phyloP scores from a whole-genome alignment of 2,329 filamentous ascomycete genomes.

The Onygenales sp. region DNA sequence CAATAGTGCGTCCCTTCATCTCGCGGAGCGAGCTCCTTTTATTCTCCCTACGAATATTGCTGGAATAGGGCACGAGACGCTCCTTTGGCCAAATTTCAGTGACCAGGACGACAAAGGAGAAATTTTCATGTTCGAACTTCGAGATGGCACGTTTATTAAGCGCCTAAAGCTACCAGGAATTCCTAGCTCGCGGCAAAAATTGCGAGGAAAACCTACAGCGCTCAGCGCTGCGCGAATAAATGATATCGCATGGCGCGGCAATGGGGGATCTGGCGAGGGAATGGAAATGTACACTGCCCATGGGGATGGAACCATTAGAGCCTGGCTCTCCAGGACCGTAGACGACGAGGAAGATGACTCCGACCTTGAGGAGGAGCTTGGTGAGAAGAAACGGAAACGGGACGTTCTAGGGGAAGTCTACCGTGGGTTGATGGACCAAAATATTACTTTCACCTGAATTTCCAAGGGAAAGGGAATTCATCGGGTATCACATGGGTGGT shows the following conservation, averaged over 20 bases:
- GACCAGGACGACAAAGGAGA: conserved; percentile 55
- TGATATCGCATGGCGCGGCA: conserved; percentile 65
- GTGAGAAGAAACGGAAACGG: conserved; percentile 56
- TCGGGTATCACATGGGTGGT: neutral
- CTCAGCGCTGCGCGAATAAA: conserved; percentile 57
- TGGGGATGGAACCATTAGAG: conserved; percentile 70
- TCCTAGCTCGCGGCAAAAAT: conserved; percentile 25
- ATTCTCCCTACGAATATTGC: conserved; percentile 53
- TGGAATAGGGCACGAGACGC: conserved; percentile 49
- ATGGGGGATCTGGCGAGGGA: conserved; percentile 45
- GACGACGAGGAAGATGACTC: conserved; percentile 38
- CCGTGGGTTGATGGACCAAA: conserved; percentile 61
- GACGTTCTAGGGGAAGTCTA: conserved; percentile 74
- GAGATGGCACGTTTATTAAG: conserved; percentile 63
- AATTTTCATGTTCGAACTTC: conserved; percentile 69
- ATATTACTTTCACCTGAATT: conserved; percentile 50
- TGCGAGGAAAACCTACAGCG: conserved; percentile 33
- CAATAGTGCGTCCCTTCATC: conserved; percentile 52
- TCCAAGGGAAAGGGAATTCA: neutral
- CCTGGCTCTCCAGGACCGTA: conserved; percentile 58
- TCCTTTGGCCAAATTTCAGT: conserved; percentile 74
- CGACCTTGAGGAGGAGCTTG: conserved; percentile 41
- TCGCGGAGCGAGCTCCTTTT: conserved; percentile 53
- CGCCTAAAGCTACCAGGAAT: conserved; percentile 57
- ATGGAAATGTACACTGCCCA: conserved; percentile 73